phyloP scores from a whole-genome alignment of 768 basidiomycete genomes.

The Sistotremastrum niveocremeum region DNA sequence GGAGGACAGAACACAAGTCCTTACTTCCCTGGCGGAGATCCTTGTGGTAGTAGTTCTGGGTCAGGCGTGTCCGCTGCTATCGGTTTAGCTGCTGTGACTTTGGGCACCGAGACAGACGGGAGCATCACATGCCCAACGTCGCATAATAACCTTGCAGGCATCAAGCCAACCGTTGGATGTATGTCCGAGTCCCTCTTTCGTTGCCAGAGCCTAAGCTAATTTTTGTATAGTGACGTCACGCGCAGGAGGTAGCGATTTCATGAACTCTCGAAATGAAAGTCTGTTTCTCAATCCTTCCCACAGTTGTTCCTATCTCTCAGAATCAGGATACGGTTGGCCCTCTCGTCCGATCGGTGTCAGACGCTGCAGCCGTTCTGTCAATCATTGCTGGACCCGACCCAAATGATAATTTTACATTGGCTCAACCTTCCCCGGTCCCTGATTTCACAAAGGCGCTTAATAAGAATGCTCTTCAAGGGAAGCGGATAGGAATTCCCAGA shows the following conservation, averaged over 20 bases:
- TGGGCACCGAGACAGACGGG: constrained; percentile 39
- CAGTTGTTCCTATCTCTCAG: constrained; percentile 31
- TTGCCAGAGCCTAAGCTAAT: no score
- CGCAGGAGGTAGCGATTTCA: no score
- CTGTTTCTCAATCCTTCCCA: not conserved
- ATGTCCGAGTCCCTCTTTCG: constrained; percentile 12
- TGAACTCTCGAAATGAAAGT: no score
- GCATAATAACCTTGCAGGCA: constrained; percentile 28
- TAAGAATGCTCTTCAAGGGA: constrained; percentile 30
- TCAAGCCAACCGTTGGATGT: constrained; percentile 27
- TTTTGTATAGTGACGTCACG: no score
- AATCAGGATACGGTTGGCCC: constrained; percentile 29
- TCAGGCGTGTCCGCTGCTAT: constrained; percentile 27
- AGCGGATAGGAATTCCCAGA: constrained; percentile 32
- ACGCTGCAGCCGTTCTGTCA: constrained; percentile 24
- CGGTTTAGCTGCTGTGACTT: constrained; percentile 27
- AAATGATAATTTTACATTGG: constrained; percentile 25
- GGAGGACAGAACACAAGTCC: constrained; percentile 30
- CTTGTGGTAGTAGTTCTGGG: constrained; percentile 29
- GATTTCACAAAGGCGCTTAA: constrained; percentile 42
- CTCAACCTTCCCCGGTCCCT: constrained; percentile 35
- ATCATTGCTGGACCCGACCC: constrained; percentile 32
- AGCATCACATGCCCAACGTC: constrained; percentile 31
- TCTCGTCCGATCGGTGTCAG: constrained; percentile 22
- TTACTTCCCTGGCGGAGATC: constrained; percentile 28